Base-by-base conservation (phyloP, 176 grass and related monocot genomes). In the Phoenix roebelenii region DNA sequence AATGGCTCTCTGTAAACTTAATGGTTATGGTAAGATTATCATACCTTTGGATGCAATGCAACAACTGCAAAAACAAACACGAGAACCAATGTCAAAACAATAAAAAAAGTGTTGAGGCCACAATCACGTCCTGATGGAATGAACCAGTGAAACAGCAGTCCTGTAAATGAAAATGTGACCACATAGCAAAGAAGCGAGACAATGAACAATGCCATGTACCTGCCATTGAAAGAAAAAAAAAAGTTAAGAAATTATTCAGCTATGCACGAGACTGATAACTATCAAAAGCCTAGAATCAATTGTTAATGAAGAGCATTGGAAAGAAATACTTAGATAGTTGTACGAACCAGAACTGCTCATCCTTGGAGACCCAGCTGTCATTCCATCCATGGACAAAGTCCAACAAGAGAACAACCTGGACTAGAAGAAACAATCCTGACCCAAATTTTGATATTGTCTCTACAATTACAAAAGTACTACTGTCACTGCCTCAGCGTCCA, bases 301-400 rank as follows among this genome's bases (percentile, higher is more conserved):
- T 16, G 25, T 0, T 52, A 32, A 30, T 50, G 14, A 32, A 60
- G 56, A 15, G 19, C 73, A 55, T 0, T 12, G 4, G 4, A 44
- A 51, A 6, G 23, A 23, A 29, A 23, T 54, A 4, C 17, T 52
- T 44, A 44, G n/a, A 55, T 3, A 22, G 12, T 7, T 16, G 22
- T 51, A 83, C 83, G 5, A 54, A 97, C 93, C 93, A 98, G 65
- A 98, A 98, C 32, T 89, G 84, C 28, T 92, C 87, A 75, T 98
- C 93, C 76, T 92, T 98, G 4, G 93, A 71, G 0, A 98, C 84
- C 93, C 93, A 98, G 73, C 70, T 98, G 54, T 92, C 88, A 25
- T 98, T 98, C 88, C 93, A 98, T 67, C 87, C 93, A 20, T 98
- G 93, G 58, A 98, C 88, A 32, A 98, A 92, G 26, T 98, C 93